Conservation (phyloP, 139 green algal genomes). For the Coccomyxa sp. region DNA sequence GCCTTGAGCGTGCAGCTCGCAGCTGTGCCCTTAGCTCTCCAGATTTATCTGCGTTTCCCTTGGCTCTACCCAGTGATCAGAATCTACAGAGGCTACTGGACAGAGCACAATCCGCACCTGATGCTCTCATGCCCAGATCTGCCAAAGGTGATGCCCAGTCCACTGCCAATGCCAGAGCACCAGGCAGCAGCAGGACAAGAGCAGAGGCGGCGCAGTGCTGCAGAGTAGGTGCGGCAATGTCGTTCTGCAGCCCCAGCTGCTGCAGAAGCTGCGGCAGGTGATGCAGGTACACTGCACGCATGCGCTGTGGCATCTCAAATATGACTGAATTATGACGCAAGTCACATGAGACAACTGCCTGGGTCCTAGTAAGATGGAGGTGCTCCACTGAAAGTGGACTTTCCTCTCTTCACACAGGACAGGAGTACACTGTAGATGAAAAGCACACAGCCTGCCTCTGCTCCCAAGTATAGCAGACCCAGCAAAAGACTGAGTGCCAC, state of each 20-base stretch:
- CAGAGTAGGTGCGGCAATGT: background rate
- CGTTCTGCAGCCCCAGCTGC: background rate
- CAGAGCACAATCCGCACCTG: background rate
- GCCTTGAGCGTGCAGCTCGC: background rate
- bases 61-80: too few relatives aligned
- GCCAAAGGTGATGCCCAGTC: constrained; percentile 11
- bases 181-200: constrained; percentile 38
- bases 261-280: constrained; percentile 31
- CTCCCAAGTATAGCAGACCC: too few relatives aligned
- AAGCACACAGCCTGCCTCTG: too few relatives aligned
- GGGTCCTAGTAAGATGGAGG: too few relatives aligned
- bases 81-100: too few relatives aligned
- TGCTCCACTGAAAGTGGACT: too few relatives aligned
- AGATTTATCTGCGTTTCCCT: too few relatives aligned
- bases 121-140: background rate
- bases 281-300: constrained; percentile 53
- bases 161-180: constrained; percentile 28
- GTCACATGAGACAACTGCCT: too few relatives aligned
- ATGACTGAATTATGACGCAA: background rate
- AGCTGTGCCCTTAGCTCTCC: background rate
- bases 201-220: constrained; percentile 36
- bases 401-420: too few relatives aligned
- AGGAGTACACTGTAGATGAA: too few relatives aligned
- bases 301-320: constrained; percentile 9
- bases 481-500: too few relatives aligned